Evolutionary conservation across 352 stramenopile species (phyloP).

Genomic region (Globisporangium splendens): DNA sequence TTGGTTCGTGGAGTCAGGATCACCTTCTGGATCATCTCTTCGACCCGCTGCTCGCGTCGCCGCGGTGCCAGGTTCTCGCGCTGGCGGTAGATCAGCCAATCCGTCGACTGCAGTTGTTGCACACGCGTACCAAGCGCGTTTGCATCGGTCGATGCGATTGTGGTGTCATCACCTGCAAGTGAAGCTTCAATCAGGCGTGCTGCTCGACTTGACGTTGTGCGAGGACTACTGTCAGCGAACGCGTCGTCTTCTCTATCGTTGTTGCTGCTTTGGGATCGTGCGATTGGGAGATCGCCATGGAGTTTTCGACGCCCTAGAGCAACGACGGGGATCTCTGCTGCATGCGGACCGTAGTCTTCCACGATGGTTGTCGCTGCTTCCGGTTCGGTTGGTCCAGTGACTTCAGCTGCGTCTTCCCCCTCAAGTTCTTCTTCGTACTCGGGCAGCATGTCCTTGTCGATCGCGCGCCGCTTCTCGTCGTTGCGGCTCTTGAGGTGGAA

Average conservation of each 20-base stretch:
- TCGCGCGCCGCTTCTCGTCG: slow-evolving; percentile 33
- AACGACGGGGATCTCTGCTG: background rate
- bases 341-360: slow-evolving; percentile 2
- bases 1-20: slow-evolving; percentile 12
- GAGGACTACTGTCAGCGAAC: too few species aligned
- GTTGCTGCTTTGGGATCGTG: background rate
- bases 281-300: background rate
- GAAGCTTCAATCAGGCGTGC: too few species aligned
- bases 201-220: background rate
- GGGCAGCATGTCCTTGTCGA: slow-evolving; percentile 34
- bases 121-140: background rate
- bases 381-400: background rate
- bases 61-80: slow-evolving; percentile 33
- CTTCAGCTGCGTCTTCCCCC: background rate
- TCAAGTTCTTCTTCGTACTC: background rate
- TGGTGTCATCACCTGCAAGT: too few species aligned
- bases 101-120: slow-evolving; percentile 16
- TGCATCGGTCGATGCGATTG: too few species aligned
- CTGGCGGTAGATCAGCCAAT: slow-evolving; percentile 64
- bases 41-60: slow-evolving; percentile 36
- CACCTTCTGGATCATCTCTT: slow-evolving; percentile 38
- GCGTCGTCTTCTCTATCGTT: background rate
- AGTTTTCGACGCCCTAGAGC: background rate
- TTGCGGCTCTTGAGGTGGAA: slow-evolving; percentile 68
- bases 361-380: too few species aligned